A percentile compares a stretch with the other conserved stretches of the same genome.
Evolutionary conservation across 495 filamentous ascomycete genomes (phyloP).

Genomic region (Aspergillus affinis): DNA sequence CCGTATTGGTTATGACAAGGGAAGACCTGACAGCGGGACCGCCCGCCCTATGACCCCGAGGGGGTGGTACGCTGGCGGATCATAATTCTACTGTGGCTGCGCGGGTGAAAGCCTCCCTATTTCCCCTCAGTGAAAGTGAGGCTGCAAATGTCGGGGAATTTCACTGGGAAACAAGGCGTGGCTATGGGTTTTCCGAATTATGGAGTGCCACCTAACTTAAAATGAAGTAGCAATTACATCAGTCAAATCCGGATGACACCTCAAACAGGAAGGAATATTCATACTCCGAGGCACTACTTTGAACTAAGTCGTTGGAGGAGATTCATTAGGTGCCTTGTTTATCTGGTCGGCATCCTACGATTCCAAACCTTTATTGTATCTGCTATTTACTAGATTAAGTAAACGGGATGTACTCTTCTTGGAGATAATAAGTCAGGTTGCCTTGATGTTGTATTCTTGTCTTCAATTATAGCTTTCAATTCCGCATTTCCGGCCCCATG

Average conservation of each 20-base stretch:
- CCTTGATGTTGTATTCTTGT: not conserved
- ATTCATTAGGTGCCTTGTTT: not conserved
- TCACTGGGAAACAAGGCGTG: not conserved
- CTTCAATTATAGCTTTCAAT: not conserved
- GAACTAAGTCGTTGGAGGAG: not conserved
- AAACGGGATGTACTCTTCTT: not conserved
- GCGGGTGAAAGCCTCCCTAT: too few species aligned
- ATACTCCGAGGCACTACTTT: not conserved
- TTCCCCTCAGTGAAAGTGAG: not conserved
- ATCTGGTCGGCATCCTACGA: not conserved
- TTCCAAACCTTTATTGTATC: not conserved
- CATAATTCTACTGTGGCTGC: slow-evolving; percentile 12
- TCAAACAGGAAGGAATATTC: not conserved
- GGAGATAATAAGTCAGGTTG: too few species aligned
- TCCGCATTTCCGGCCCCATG: not conserved
- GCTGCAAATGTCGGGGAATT: not conserved
- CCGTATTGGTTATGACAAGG: not conserved
- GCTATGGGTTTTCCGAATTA: not conserved
- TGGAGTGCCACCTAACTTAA: not conserved
- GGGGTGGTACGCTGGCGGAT: slow-evolving; percentile 14
- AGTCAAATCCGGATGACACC: not conserved
- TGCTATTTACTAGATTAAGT: not conserved
- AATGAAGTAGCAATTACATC: not conserved
- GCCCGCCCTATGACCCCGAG: slow-evolving; percentile 18
- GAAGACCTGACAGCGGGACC: slow-evolving; percentile 19